A percentile compares a stretch with the other conserved stretches of the same genome.
phyloP scores from a whole-genome alignment of 1,139 yeast species.

The Blastobotrys ciferrii region DNA sequence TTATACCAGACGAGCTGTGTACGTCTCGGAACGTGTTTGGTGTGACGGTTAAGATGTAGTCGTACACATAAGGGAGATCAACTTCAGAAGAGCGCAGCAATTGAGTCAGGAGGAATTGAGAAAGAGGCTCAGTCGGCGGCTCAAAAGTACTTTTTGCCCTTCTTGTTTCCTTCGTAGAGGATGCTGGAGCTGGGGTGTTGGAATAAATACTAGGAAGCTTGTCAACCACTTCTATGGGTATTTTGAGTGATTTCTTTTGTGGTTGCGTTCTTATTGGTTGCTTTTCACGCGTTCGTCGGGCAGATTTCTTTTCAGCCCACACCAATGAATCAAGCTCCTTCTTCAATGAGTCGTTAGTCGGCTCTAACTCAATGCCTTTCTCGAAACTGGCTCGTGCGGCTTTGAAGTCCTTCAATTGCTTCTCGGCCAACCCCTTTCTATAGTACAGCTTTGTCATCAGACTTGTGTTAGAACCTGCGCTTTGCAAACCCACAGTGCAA shows the following conservation, averaged over 20 bases:
- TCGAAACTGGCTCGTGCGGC: conserved; percentile 43
- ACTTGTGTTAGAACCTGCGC: conserved; percentile 9
- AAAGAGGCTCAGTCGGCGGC: conserved; percentile 20
- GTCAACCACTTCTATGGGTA: background rate
- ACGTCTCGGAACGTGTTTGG: conserved; percentile 37
- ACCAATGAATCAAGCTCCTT: background rate
- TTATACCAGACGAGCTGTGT: conserved; percentile 53
- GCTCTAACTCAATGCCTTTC: conserved; percentile 48
- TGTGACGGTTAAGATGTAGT: conserved; percentile 42
- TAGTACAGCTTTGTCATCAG: conserved; percentile 53
- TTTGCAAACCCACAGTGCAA: conserved; percentile 51
- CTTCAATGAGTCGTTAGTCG: conserved; percentile 35
- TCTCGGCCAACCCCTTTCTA: conserved; percentile 53
- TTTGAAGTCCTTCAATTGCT: conserved; percentile 36
- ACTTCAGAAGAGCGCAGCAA: conserved; percentile 27
- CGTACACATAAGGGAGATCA: conserved; percentile 38
- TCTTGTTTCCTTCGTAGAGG: background rate
- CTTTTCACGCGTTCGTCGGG: background rate
- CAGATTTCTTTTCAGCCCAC: conserved; percentile 9
- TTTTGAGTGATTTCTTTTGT: background rate
- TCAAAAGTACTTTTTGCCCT: conserved; percentile 5
- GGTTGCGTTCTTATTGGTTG: background rate
- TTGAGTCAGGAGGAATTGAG: conserved; percentile 25
- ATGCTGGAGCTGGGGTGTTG: background rate
- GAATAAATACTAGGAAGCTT: background rate